phyloP scores from a whole-genome alignment of 129 eudicot genomes.

The Centella asiatica region DNA sequence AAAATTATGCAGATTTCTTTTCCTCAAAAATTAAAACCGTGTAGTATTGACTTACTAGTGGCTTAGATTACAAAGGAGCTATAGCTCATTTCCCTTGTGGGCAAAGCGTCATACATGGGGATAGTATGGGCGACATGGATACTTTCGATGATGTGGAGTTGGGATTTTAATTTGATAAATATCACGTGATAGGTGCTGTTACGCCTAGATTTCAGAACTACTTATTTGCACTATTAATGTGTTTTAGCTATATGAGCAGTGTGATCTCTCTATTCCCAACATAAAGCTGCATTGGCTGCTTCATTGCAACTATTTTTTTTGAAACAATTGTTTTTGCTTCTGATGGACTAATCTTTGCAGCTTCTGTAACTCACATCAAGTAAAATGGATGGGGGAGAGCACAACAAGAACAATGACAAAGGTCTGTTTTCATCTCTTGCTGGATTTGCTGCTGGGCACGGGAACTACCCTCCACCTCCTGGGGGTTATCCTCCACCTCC shows the following conservation, averaged over 20 bases:
- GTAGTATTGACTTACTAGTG: no score
- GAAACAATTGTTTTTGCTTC: not conserved
- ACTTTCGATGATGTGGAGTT: no score
- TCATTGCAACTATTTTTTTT: not conserved
- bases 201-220: not conserved
- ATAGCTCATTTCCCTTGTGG: no score
- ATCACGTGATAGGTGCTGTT: no score
- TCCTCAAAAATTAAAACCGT: no score
- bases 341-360: conserved; percentile 8
- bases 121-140: no score
- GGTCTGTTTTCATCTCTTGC: conserved; percentile 56
- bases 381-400: conserved; percentile 56
- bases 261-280: not conserved
- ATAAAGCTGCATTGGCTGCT: not conserved
- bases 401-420: conserved; percentile 37
- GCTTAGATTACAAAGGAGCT: no score
- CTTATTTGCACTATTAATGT: not conserved
- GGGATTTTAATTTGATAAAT: no score
- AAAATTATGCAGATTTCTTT: no score
- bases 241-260: not conserved
- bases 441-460: conserved; percentile 46
- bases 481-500: conserved; percentile 25
- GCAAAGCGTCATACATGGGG: no score
- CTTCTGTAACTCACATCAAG: conserved; percentile 13
- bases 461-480: conserved; percentile 20